Evolutionary conservation across 148 eudicot genomes (phyloP).

Genomic region (Hydrangea macrophylla): DNA sequence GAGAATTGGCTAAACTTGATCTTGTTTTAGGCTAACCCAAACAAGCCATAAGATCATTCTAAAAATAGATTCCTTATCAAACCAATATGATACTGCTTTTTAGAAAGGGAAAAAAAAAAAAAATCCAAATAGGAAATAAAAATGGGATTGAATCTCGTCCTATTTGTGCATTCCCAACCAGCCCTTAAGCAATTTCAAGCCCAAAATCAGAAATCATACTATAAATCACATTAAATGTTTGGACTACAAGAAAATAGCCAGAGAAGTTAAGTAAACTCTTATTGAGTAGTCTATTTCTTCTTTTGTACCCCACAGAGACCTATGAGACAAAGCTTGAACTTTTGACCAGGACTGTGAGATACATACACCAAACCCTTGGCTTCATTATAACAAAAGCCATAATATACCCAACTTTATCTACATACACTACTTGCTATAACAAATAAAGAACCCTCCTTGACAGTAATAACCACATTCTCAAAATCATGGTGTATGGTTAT

Average conservation of each 20-base stretch:
- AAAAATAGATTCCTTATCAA: no score
- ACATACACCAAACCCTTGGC: background rate
- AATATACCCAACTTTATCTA: background rate
- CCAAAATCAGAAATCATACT: background rate
- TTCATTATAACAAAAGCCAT: constrained; percentile 13
- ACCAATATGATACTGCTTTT: no score
- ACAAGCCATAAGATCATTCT: no score
- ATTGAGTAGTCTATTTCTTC: constrained; percentile 14
- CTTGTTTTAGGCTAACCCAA: no score
- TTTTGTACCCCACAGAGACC: constrained; percentile 4
- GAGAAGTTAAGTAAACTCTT: background rate
- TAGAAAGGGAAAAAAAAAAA: no score
- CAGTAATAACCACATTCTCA: constrained; percentile 6
- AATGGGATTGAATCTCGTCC: no score
- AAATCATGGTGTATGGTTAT: constrained; percentile 19
- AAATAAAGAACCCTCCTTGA: background rate
- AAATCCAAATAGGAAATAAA: no score
- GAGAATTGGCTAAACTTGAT: no score
- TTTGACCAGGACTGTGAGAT: constrained; percentile 15
- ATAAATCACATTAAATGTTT: constrained; percentile 1
- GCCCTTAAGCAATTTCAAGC: no score
- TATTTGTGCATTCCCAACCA: no score
- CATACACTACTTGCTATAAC: background rate
- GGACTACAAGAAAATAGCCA: constrained; percentile 1
- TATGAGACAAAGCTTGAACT: constrained; percentile 8